phyloP scores from a whole-genome alignment of 2,329 filamentous ascomycete species.

The Alternaria arbusti region DNA sequence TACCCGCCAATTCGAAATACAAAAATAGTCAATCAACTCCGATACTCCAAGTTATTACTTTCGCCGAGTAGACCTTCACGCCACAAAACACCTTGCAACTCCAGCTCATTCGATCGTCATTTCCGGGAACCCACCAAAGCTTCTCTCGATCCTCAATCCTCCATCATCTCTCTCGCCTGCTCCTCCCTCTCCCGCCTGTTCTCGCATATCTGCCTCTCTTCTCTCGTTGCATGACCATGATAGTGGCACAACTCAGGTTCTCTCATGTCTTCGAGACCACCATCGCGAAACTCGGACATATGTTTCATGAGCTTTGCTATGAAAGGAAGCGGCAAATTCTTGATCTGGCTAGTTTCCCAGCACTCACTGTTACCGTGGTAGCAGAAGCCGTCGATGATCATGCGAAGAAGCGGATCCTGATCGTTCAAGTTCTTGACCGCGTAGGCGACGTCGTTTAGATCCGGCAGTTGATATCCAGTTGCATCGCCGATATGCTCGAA shows the following conservation, averaged over 20 bases:
- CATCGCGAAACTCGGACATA: accelerated
- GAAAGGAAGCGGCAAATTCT: neutral
- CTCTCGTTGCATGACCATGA: neutral
- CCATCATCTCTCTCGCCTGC: neutral
- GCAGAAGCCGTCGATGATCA: neutral
- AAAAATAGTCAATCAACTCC: neutral
- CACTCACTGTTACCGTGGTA: neutral
- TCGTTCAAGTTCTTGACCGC: neutral
- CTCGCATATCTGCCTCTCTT: neutral
- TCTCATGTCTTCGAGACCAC: neutral
- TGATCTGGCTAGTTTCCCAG: neutral
- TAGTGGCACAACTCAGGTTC: neutral
- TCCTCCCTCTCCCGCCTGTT: neutral
- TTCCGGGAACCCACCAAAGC: neutral
- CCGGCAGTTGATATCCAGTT: neutral
- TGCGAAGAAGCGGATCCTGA: neutral
- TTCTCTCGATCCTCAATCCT: neutral
- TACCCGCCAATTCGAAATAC: neutral
- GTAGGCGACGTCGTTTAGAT: too few relatives aligned
- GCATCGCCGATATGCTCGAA: neutral
- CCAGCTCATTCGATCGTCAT: neutral
- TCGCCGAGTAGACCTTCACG: neutral
- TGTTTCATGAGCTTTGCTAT: neutral
- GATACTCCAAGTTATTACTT: neutral
- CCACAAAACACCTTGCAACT: neutral